phyloP scores from a whole-genome alignment of 1,284 basidiomycete species.

The Cutaneotrichosporon spelunceum region DNA sequence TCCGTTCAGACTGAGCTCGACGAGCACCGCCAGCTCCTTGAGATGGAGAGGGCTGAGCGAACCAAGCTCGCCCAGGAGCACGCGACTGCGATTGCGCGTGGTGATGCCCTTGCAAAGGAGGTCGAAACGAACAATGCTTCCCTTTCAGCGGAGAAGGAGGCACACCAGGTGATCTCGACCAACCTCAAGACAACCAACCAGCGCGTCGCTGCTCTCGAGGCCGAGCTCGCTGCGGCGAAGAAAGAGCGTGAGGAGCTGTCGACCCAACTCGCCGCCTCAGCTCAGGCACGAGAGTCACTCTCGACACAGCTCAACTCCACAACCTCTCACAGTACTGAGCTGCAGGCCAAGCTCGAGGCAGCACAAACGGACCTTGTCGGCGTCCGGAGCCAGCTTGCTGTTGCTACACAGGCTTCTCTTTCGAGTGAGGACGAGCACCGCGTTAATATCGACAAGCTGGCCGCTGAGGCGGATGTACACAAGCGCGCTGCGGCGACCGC shows the following conservation, averaged over 20 bases:
- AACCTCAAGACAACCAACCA: conserved; percentile 9
- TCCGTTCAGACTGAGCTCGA: conserved; percentile 19
- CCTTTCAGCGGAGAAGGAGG: conserved; percentile 7
- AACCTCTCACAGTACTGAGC: conserved; percentile 8
- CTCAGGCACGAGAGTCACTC: background rate
- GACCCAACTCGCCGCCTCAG: background rate
- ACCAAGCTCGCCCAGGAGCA: conserved; percentile 11
- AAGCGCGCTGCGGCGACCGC: background rate
- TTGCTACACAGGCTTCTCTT: conserved; percentile 2
- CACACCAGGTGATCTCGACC: background rate
- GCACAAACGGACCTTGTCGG: conserved; percentile 11
- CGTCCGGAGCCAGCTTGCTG: background rate
- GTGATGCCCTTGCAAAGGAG: conserved; percentile 13
- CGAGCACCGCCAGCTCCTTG: conserved; percentile 8
- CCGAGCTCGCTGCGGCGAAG: conserved; percentile 14
- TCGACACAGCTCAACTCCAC: conserved; percentile 9
- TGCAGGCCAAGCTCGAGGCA: conserved; percentile 10
- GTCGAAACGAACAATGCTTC: conserved; percentile 13
- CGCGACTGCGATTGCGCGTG: background rate
- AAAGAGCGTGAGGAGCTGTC: conserved; percentile 5
- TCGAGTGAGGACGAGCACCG: background rate
- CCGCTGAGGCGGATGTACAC: background rate
- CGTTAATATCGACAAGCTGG: background rate
- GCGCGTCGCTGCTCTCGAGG: conserved; percentile 19
- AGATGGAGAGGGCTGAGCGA: conserved; percentile 11